Base-by-base conservation (phyloP, 805 yeast species). In the Candida xyloterini region DNA sequence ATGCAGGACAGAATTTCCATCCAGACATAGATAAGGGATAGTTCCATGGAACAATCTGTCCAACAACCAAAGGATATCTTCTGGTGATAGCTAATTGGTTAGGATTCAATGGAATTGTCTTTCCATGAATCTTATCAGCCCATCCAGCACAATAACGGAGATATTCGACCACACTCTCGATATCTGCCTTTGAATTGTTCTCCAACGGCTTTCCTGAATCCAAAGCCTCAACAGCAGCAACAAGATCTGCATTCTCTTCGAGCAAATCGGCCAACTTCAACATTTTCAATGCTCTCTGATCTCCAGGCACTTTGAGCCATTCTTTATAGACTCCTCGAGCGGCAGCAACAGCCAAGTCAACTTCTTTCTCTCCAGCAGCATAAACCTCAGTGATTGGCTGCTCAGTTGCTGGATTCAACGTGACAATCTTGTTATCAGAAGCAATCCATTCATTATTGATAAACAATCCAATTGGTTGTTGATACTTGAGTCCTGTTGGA, bases 1-100 rank as follows among this genome's bases (percentile, higher is more conserved):
- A 65, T 8, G 95, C 93, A 15, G 91, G 91, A 20, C 84, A 87
- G 55, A 84, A 68, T 62, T 84, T 84, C 93, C 93, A 84, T 16
- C 84, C 71, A 11, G 84, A 79, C 88, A 83, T 81, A 23, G 73
- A 66, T 51, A 80, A 60, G 22, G 87, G 86, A 57, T 77, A 81
- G 65, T 80, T 80, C 86, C 87, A 80, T 24, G 87, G 87, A 42
- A 81, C 77, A 50, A 80, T 77, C 58, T 78, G 81, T 10, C 79
- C 86, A 51, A 81, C 78, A 26, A 80, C 84, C 35, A 68, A 58
- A 5, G 87, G 83, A 60, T 82, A 84, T 48, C 79, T 80, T 38
- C 79, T 68, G 18, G 89, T 81, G 63, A 78, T 80, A 25, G 84
- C 84, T 52, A 83, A 67, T 57, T 71, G 71, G 44, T 66, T 65